Percentiles rank a stretch among this genome's conserved stretches.
Evolutionary conservation across 1,284 basidiomycete genomes (phyloP).

Genomic region (Ustilago hordei): DNA sequence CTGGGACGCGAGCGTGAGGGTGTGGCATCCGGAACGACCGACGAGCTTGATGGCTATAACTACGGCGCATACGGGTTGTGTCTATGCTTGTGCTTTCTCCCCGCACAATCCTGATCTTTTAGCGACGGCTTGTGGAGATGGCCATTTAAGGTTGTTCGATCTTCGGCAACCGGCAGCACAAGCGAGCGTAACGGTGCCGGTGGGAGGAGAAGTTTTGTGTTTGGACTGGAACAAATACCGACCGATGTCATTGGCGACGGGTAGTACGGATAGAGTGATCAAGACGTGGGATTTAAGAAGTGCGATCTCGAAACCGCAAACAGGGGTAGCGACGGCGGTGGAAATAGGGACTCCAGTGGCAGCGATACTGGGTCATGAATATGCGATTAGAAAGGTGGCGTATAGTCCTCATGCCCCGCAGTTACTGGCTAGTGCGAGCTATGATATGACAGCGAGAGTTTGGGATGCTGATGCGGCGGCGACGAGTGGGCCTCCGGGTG

Average conservation of each 20-base stretch:
- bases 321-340: slow-evolving; percentile 5
- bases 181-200: slow-evolving; percentile 40
- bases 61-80: slow-evolving; percentile 83
- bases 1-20: slow-evolving; percentile 91
- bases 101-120: slow-evolving; percentile 86
- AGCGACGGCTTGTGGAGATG: slow-evolving; percentile 84
- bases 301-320: slow-evolving; percentile 6
- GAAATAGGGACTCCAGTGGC: slow-evolving; percentile 39
- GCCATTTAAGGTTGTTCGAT: slow-evolving; percentile 63
- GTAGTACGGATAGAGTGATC: slow-evolving; percentile 82
- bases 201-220: slow-evolving; percentile 73
- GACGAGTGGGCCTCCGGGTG: slow-evolving; percentile 14
- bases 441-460: slow-evolving; percentile 96
- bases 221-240: slow-evolving; percentile 94
- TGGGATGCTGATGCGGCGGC: slow-evolving; percentile 71
- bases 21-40: slow-evolving; percentile 86
- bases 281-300: slow-evolving; percentile 80
- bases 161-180: slow-evolving; percentile 33
- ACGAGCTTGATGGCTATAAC: slow-evolving; percentile 83
- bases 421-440: slow-evolving; percentile 84
- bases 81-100: slow-evolving; percentile 90
- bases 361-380: slow-evolving; percentile 70
- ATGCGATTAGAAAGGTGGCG: slow-evolving; percentile 72
- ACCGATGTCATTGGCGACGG: slow-evolving; percentile 81
- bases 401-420: slow-evolving; percentile 76